Evolutionary conservation across 129 eudicot species (phyloP).

Genomic region (Flaveria ramosissima): DNA sequence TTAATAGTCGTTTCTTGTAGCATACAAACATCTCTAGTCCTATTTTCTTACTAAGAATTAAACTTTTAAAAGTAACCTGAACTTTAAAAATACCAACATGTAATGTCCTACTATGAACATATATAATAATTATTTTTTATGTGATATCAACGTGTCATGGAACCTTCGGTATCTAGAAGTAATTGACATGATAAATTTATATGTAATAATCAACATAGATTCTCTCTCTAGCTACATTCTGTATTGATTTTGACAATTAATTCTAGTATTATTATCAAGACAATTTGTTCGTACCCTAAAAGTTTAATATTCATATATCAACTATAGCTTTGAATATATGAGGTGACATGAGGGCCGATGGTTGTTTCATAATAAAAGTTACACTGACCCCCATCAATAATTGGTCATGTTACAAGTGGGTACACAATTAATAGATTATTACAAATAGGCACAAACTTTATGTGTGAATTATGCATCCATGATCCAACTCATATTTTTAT

Average conservation of each 20-base stretch:
- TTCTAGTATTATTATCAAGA: slow-evolving; percentile 16
- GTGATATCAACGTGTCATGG: slow-evolving; percentile 18
- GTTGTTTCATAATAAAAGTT: slow-evolving; percentile 18
- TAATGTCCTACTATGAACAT: not conserved
- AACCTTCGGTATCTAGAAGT: slow-evolving; percentile 38
- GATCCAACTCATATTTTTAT: not conserved
- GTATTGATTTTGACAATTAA: slow-evolving; percentile 23
- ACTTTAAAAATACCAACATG: not conserved
- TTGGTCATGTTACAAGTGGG: slow-evolving; percentile 24
- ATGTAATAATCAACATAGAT: slow-evolving; percentile 32
- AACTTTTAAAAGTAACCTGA: not conserved
- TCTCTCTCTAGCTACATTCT: slow-evolving; percentile 27
- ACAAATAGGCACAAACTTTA: slow-evolving; percentile 11
- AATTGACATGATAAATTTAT: slow-evolving; percentile 20
- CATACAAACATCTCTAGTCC: not conserved
- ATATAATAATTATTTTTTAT: not conserved
- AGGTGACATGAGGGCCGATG: slow-evolving; percentile 1
- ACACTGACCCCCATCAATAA: slow-evolving; percentile 25
- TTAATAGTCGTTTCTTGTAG: too few species aligned
- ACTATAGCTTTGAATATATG: slow-evolving; percentile 3
- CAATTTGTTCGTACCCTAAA: slow-evolving; percentile 16
- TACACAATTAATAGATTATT: slow-evolving; percentile 15
- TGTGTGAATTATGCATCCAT: not conserved
- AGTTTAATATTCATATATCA: slow-evolving; percentile 17
- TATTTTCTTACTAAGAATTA: not conserved